Evolutionary conservation across 164 flowering plant genomes (phyloP).

Genomic region (Vitis amurensis): DNA sequence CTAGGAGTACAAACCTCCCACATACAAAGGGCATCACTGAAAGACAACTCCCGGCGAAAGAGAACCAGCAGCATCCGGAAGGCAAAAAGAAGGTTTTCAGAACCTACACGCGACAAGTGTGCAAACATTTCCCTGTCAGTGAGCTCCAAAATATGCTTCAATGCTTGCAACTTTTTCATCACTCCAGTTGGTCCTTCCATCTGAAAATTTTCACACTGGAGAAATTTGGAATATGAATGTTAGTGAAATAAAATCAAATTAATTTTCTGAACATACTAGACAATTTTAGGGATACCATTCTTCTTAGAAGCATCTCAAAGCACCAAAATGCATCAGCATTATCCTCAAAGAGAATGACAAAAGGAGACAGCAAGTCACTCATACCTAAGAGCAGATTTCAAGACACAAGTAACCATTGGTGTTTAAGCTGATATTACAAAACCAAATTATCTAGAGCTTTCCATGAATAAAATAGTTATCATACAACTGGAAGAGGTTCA

Average conservation of each 20-base stretch:
- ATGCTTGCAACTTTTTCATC: constrained; percentile 76
- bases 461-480: no score
- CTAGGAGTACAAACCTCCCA: constrained; percentile 78
- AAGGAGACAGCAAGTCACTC: constrained; percentile 93
- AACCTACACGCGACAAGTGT: constrained; percentile 74
- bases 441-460: not conserved
- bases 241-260: constrained; percentile 7
- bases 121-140: constrained; percentile 72
- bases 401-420: not conserved
- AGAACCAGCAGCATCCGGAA: constrained; percentile 90
- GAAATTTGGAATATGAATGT: constrained; percentile 12
- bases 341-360: constrained; percentile 87
- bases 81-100: constrained; percentile 93
- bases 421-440: constrained; percentile 3
- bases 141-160: constrained; percentile 71
- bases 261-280: not conserved
- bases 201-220: constrained; percentile 84
- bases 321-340: constrained; percentile 98
- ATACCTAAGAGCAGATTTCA: constrained; percentile 56
- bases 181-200: constrained; percentile 92
- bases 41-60: constrained; percentile 85
- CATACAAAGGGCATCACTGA: constrained; percentile 81
- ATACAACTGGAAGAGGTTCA: not conserved
- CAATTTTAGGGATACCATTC: constrained; percentile 58
- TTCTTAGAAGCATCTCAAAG: constrained; percentile 92